Evolutionary conservation across 768 basidiomycete species (phyloP).

Genomic region (Trametes gibbosa): DNA sequence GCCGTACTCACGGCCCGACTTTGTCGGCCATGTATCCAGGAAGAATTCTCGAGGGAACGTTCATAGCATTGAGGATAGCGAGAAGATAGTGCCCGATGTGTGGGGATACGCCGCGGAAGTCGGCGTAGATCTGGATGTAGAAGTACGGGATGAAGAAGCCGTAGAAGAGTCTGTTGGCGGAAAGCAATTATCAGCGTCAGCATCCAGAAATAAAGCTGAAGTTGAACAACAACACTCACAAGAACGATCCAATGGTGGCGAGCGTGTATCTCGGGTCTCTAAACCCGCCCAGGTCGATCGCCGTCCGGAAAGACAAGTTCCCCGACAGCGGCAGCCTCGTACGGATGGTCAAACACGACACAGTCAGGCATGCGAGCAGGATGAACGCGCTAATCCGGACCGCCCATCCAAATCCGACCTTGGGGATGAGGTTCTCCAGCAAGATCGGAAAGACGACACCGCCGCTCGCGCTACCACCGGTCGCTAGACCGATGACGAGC

Average conservation of each 20-base stretch:
- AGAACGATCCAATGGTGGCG: constrained; percentile 20
- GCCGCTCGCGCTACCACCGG: constrained; percentile 42
- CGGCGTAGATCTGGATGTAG: constrained; percentile 33
- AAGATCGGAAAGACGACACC: constrained; percentile 53
- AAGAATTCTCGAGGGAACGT: constrained; percentile 28
- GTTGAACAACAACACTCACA: constrained; percentile 15
- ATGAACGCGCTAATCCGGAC: constrained; percentile 31
- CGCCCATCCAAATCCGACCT: constrained; percentile 31
- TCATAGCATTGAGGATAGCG: constrained; percentile 32
- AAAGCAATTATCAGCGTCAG: neutral
- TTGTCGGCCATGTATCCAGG: constrained; percentile 32
- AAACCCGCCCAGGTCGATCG: constrained; percentile 30
- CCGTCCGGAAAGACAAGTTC: constrained; percentile 20
- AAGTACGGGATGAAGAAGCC: constrained; percentile 35
- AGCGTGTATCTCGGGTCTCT: constrained; percentile 24
- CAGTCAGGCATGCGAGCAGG: constrained; percentile 24
- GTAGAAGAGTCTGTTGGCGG: constrained; percentile 27
- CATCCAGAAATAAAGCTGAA: neutral
- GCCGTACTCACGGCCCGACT: constrained; percentile 23
- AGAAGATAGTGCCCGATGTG: constrained; percentile 28
- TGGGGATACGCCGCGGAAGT: constrained; percentile 23
- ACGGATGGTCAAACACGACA: constrained; percentile 28
- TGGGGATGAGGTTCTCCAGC: constrained; percentile 41
- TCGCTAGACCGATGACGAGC: constrained; percentile 37
- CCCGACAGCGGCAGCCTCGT: constrained; percentile 27